These are phyloP conservation scores for Argentina anserina DNA, from an alignment of 306 rosid genomes.

Conservation along the genomic window DNA sequence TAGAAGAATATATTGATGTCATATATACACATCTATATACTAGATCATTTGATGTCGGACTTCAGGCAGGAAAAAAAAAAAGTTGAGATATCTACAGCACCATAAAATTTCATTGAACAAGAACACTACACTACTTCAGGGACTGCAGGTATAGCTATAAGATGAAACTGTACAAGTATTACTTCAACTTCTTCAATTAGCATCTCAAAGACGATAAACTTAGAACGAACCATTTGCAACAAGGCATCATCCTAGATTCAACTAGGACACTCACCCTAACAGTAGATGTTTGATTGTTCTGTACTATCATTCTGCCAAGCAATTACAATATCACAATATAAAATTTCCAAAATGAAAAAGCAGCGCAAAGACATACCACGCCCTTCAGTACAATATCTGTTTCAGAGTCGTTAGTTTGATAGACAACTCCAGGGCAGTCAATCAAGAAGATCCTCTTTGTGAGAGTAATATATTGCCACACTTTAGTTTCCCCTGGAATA, in stretches of 20 bases:
- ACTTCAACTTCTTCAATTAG: not conserved
- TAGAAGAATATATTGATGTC: not conserved
- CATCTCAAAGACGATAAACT: not conserved
- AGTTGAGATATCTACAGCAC: too few relatives aligned
- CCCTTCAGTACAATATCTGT: constrained; percentile 91
- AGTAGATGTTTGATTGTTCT: not conserved
- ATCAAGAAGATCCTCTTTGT: constrained; percentile 92
- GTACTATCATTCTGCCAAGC: not conserved
- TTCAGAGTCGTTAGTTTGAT: constrained; percentile 75
- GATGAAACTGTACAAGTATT: not conserved
- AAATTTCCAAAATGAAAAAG: not conserved
- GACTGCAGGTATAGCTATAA: too few relatives aligned
- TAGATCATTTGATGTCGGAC: not conserved
- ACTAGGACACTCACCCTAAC: not conserved
- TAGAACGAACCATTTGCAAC: not conserved
- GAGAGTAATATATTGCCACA: constrained; percentile 94
- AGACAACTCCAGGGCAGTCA: constrained; percentile 95
- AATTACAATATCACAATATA: not conserved
- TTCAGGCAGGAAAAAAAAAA: not conserved
- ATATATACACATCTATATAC: not conserved
- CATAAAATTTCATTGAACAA: too few relatives aligned
- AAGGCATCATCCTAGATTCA: not conserved
- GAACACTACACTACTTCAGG: too few relatives aligned
- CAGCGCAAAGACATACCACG: constrained; percentile 54
- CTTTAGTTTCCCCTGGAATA: constrained; percentile 96